A percentile compares a stretch with the other conserved stretches of the same genome.
Conservation (phyloP, 2,329 filamentous ascomycete species). For the Colletotrichum simmondsii region DNA sequence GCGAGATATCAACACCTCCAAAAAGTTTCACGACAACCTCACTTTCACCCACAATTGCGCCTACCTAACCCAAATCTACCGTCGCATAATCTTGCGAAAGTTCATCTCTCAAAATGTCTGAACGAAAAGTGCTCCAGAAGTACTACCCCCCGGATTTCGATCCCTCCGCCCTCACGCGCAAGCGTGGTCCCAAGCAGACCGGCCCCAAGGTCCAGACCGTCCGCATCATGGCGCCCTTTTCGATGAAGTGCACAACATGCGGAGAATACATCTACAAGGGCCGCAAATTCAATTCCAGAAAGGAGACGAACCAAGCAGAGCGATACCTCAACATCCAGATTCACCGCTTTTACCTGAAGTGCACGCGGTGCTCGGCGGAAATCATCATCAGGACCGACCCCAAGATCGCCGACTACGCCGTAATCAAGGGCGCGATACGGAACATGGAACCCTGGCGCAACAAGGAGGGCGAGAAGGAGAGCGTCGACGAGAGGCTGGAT, state of each 20-base stretch:
- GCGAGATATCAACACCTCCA: background rate
- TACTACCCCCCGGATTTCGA: constrained; percentile 87
- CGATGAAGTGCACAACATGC: constrained; percentile 75
- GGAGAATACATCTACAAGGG: constrained; percentile 91
- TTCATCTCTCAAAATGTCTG: constrained; percentile 72
- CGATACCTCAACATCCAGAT: constrained; percentile 90
- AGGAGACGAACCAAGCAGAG: constrained; percentile 89
- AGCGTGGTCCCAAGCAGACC: constrained; percentile 74
- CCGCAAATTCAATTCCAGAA: constrained; percentile 94
- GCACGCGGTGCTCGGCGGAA: constrained; percentile 77
- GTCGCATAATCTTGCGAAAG: background rate
- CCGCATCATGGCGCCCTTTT: constrained; percentile 89
- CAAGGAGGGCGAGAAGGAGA: constrained; percentile 74
- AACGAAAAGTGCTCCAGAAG: constrained; percentile 81
- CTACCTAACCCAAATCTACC: background rate
- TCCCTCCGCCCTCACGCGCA: constrained; percentile 80
- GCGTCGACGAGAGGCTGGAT: constrained; percentile 87
- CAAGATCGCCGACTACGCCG: constrained; percentile 91
- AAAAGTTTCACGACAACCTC: constrained; percentile 10
- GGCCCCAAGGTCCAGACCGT: constrained; percentile 88
- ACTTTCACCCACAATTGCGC: background rate
- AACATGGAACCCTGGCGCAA: constrained; percentile 94
- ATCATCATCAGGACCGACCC: constrained; percentile 96
- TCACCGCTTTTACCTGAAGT: constrained; percentile 83
- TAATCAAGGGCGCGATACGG: constrained; percentile 84